Evolutionary conservation across 2,329 filamentous ascomycete species (phyloP).

Genomic region (Pseudocercospora fuligena): DNA sequence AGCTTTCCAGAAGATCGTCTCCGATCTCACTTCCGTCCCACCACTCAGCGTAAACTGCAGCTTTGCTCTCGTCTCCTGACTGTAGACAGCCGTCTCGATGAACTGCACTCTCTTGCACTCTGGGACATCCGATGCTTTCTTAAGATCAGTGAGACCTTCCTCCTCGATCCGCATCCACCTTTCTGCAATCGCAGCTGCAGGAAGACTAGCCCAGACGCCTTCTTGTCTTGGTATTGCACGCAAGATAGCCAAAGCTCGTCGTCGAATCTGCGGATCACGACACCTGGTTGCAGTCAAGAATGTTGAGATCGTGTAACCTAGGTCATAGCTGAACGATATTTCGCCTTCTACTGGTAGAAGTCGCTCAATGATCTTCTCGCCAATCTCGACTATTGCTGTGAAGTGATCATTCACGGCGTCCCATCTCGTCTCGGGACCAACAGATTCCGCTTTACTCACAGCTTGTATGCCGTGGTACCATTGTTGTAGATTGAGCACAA

Average conservation of each 20-base stretch:
- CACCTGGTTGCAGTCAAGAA: slow-evolving; percentile 24
- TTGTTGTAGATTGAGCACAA: slow-evolving; percentile 11
- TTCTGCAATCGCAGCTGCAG: slow-evolving; percentile 25
- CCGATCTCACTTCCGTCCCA: not conserved
- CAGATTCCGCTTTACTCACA: not conserved
- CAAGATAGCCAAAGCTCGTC: slow-evolving; percentile 25
- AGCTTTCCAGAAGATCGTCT: not conserved
- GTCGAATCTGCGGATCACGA: slow-evolving; percentile 26
- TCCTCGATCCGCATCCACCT: slow-evolving; percentile 30
- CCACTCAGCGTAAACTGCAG: not conserved
- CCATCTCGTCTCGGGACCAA: slow-evolving; percentile 5
- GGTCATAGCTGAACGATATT: slow-evolving; percentile 27
- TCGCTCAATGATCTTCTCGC: slow-evolving; percentile 17
- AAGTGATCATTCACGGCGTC: slow-evolving; percentile 17
- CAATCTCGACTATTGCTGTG: slow-evolving; percentile 12
- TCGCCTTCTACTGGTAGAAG: not conserved
- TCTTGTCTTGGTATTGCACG: slow-evolving; percentile 25
- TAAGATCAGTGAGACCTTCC: slow-evolving; percentile 4
- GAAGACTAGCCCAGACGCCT: slow-evolving; percentile 27
- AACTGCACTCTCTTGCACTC: not conserved
- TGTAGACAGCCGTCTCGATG: not conserved
- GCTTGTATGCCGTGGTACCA: slow-evolving; percentile 9
- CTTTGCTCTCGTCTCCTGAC: not conserved
- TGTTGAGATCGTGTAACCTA: slow-evolving; percentile 22
- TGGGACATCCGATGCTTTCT: not conserved